Conservation (phyloP, 225 moss, liverwort and hornwort genomes). For the Rhytidiadelphus loreus region DNA sequence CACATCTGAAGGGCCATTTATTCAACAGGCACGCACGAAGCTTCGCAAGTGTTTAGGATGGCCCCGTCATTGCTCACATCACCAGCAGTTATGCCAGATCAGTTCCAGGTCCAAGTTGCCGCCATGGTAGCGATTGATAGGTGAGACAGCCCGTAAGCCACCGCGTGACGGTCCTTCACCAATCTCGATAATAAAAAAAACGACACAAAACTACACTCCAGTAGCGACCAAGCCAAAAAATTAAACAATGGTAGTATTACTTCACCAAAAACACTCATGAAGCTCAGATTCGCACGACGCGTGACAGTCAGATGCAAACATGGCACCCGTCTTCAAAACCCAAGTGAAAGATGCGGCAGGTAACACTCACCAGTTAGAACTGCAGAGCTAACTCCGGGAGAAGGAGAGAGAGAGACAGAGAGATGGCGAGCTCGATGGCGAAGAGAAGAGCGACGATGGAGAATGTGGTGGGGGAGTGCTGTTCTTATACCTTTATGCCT, state of each 20-base stretch:
- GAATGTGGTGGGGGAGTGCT: neutral
- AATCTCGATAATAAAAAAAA: neutral
- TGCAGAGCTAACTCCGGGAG: neutral
- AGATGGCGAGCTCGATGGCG: neutral
- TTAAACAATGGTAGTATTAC: no score
- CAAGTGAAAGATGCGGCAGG: neutral
- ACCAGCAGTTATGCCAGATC: neutral
- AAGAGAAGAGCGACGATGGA: neutral
- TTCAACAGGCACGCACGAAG: neutral
- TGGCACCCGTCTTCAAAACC: neutral
- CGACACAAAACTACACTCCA: neutral
- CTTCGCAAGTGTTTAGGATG: neutral
- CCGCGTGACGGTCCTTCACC: neutral
- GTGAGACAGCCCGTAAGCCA: neutral
- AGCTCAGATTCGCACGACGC: neutral
- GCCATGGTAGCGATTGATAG: neutral
- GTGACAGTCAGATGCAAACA: neutral
- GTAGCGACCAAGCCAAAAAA: neutral
- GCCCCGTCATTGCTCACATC: neutral
- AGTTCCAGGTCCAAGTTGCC: neutral
- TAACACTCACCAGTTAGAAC: neutral
- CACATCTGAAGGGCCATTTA: neutral
- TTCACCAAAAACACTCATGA: neutral
- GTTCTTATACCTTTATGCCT: neutral
- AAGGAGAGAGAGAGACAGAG: neutral